Evolutionary conservation across 1,284 basidiomycete species (phyloP), one percentile per base, ranked within the genome.

Genomic region (Fomitopsis pinicola): DNA sequence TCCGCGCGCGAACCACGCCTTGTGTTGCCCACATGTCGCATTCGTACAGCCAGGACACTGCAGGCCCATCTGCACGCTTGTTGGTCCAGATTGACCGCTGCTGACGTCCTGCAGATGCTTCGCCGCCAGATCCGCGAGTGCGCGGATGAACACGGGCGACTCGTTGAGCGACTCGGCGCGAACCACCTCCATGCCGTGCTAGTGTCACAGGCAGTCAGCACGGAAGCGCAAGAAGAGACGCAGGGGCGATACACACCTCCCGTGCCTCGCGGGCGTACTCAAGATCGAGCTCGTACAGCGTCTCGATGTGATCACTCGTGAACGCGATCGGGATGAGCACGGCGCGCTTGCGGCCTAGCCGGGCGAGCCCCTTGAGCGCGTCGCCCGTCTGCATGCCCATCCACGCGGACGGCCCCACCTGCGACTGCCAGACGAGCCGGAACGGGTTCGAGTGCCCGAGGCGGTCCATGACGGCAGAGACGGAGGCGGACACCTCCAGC

Each of bases 281-380:
- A 59, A 96, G 76, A 76, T 99, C 97, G 55, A 99, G 83, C 78
- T 99, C 97, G 73, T 92, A 99, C 53, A 99, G 81, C 28, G 97
- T 99, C 80, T 99, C 97, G 72, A 99, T 98, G 76, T 99, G 97
- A 77, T 99, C 97, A 73, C 91, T 95, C 19, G 97, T 99, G 78
- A 99, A 99, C 19, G 97, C 97, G 64, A 99, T 95, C 1, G 97
- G 97, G 1, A 99, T 88, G 38, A 97, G 81, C 57, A 98, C 83
- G n/a, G 88, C 87, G 64, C 87, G 87, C 77, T 97, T 98, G 74
- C 87, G 85, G 19, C 95, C 95, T 52, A 93, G 81, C 65, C 94
- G 88, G 44, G 94, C 94, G 58, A 97, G 85, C 14, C 97, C 97
- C 73, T 98, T 95, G 71, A 99, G 78, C 38, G 95, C 91, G 60